Percentiles rank a stretch among this genome's conserved stretches.
phyloP scores from a whole-genome alignment of 139 green algal genomes.

The Ulvella scutata region DNA sequence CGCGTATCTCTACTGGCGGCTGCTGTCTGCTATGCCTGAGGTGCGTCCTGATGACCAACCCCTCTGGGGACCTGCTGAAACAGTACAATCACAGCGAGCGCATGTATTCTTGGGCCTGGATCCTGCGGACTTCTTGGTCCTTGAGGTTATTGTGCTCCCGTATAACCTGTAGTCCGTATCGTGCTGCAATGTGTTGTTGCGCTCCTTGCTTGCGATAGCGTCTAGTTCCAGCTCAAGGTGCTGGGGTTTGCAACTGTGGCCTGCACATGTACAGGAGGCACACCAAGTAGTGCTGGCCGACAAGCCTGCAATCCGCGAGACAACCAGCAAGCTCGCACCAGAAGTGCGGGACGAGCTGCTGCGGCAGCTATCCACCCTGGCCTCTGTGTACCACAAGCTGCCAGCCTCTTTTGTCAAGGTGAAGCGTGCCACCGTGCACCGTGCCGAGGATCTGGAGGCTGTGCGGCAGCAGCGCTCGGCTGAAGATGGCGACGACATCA shows the following conservation, averaged over 20 bases:
- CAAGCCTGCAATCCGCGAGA: constrained; percentile 81
- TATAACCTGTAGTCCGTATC: too few species aligned
- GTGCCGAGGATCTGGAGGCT: constrained; percentile 31
- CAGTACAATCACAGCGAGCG: too few species aligned
- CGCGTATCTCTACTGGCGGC: constrained; percentile 97
- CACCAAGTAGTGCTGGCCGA: constrained; percentile 88
- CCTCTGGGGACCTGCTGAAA: too few species aligned
- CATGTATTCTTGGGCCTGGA: too few species aligned
- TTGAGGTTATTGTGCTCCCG: too few species aligned
- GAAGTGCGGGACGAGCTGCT: constrained; percentile 64
- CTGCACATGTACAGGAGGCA: constrained; percentile 32
- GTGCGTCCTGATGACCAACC: too few species aligned
- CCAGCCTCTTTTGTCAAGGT: constrained; percentile 65
- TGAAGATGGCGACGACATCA: neutral
- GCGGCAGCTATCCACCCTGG: constrained; percentile 41
- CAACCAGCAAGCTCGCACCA: constrained; percentile 52
- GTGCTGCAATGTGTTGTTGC: too few species aligned
- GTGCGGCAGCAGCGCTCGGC: neutral
- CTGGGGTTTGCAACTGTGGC: neutral
- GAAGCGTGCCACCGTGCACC: constrained; percentile 51
- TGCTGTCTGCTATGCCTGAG: constrained; percentile 92
- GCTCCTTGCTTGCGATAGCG: too few species aligned
- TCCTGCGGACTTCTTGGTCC: too few species aligned
- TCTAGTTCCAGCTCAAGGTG: too few species aligned
- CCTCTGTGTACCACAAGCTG: constrained; percentile 89